Base-by-base conservation (phyloP, 495 filamentous ascomycete genomes). In the Trypethelium eluteriae region DNA sequence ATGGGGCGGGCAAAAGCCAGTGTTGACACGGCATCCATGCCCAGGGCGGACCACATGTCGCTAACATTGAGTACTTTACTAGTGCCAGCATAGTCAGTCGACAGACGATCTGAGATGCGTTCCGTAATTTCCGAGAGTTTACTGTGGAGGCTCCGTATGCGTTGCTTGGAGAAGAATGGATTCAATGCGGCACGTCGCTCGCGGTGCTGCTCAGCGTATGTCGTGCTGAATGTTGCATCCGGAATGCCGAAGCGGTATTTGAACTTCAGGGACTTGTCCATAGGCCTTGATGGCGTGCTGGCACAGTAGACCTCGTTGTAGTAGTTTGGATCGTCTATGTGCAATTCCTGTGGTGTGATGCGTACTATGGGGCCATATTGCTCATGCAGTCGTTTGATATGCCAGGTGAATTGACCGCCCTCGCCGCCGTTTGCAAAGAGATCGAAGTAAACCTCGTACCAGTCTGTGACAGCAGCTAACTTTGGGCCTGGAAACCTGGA, bases 161-260 rank as follows among this genome's bases (percentile, higher is more conserved):
- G 77, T n/a, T 70, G 71, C 39, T 79, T 85, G 9, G 82, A 85
- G 75, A 86, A 85, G 72, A 82, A 82, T 18, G 73, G 77, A 44
- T 70, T 78, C 14, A 84, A 47, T 1, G 79, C 75, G 14, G 64
- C 69, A 34, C 82, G 81, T 5, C 83, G 77, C 16, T 74, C 63
- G 3, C 76, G 72, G 71, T 86, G 83, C 18, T 78, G 73, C 35
- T 81, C 76, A 65, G 81, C 78, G 39, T 46, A 25, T 1, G 62
- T 35, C 34, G 69, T 70, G 4, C 32, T 32, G 16, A 70, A 67
- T 14, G 69, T 63, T 3, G 69, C 62, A 12, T 10, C 4, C 7
- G 47, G 35, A 35, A 36, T 46, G 35, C 66, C 66, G 44, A 70
- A 70, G 14, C 35, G 62, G 35, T 63, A 62, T 7, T 69, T 50